Base-by-base conservation (phyloP, 495 filamentous ascomycete species). In the Penicillium simplicissimum region DNA sequence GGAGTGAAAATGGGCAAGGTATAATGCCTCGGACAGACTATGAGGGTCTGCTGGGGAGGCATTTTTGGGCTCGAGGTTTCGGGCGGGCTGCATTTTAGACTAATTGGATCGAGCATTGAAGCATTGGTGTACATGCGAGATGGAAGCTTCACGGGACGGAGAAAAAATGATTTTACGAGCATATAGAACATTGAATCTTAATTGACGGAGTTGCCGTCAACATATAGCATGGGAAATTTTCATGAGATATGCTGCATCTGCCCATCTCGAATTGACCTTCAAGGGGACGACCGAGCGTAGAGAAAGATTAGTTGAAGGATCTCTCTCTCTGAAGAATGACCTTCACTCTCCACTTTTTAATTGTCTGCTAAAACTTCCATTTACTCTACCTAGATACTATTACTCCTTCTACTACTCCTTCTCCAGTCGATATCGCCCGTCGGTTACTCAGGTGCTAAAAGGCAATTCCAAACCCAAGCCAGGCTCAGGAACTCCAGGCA, bases 1-100 rank as follows among this genome's bases (percentile, higher is more conserved):
- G 79, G 77, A 0, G 68, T 65, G 40, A 72, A 68, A 42, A 4
- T 71, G 34, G 69, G 65, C 17, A 77, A 76, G 61, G 72, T 78
- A 17, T 76, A 58, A 67, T 31, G n/a, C 15, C 13, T 34, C 28
- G n/a, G 19, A 42, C 15, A 42, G 33, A 13, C 6, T 49, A 1
- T 25, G 23, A 25, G 45, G 8, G 15, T 23, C 28, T 49, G 7
- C 11, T 28, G 13, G 49, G 21, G 15, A 8, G 13, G 51, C 7
- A 19, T 11, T 9, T 23, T 1, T 34, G 31, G 8, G 33, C 15
- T 19, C 33, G 14, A 10, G 15, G 21, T 35, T 19, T 35, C 21
- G 2, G 11, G n/a, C 25, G 17, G n/a, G n/a, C 9, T 53, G 51
- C 33, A 34, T 36, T 31, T 17, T 19, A 45, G 15, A 45, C 8